Evolutionary conservation across 2,329 filamentous ascomycete species (phyloP), one percentile per base, ranked within the genome.

Genomic region (Neobulgaria alba): DNA sequence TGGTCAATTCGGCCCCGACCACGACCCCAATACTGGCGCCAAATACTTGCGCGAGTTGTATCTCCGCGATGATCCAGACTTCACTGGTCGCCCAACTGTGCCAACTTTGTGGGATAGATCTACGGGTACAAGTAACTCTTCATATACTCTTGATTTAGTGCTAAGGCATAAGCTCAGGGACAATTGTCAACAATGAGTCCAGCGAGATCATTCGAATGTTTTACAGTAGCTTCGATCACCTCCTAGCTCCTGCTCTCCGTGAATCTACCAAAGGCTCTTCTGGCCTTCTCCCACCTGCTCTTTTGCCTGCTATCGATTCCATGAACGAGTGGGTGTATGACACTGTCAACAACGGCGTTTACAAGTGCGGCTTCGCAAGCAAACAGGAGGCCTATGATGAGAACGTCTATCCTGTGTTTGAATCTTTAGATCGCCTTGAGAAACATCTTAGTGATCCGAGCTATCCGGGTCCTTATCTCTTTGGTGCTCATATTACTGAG

Each of bases 161-260:
- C n/a, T n/a, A n/a, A n/a, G n/a, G n/a, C n/a, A n/a, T n/a, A n/a
- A n/a, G n/a, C n/a, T n/a, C n/a, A n/a, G 32, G 77, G 38, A 74
- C 69, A 1, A 82, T 89, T 43, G 84, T 89, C 34, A 86, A 74
- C 68, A 90, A 90, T 45, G 85, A 90, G 64, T 81, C 77, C 36
- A 75, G 75, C 33, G 85, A 90, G 57, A 89, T 90, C 47, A 85
- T 89, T 51, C 75, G 83, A 47, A 88, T 89, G 79, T 64, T 89
- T 42, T 85, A 85, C 61, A 67, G 70, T n/a, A 79, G 72, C 10
- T 54, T 54, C 15, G 46, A 54, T 29, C 32, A 20, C 7, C 33
- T 54, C 19, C n/a, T 54, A 7, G 40, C 46, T 7, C 23, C 30
- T 5, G 16, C 30, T 5, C 32, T 40, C 4, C 41, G 39, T 4